Conservation (phyloP, 768 basidiomycete species). For the Termitomyces heimii region DNA sequence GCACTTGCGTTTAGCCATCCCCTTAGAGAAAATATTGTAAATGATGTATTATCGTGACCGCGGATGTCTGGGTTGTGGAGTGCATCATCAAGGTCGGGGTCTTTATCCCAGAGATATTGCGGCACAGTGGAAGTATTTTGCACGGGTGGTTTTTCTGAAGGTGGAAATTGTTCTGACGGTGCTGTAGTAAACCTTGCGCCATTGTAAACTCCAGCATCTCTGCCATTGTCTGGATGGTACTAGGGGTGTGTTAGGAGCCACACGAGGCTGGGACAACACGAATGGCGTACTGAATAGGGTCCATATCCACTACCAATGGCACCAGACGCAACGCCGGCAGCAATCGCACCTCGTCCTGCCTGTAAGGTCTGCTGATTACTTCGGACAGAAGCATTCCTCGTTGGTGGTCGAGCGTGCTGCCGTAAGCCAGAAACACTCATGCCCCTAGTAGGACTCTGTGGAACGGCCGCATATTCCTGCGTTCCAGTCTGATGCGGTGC, state of each 20-base stretch:
- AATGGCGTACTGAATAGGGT: constrained; percentile 69
- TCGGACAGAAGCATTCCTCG: constrained; percentile 15
- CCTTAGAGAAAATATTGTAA: constrained; percentile 72
- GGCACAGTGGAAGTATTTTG: constrained; percentile 59
- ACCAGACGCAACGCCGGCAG: constrained; percentile 77
- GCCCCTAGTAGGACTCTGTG: constrained; percentile 48
- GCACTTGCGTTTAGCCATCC: constrained; percentile 81
- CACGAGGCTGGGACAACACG: neutral
- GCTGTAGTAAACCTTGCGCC: constrained; percentile 51
- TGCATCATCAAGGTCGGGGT: constrained; percentile 85
- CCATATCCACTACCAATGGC: constrained; percentile 78
- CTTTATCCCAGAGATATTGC: constrained; percentile 74
- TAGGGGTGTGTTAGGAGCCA: constrained; percentile 20
- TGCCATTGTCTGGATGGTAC: constrained; percentile 51
- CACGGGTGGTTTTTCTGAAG: constrained; percentile 25
- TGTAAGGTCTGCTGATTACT: constrained; percentile 25
- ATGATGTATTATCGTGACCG: constrained; percentile 49
- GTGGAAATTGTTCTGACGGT: constrained; percentile 33
- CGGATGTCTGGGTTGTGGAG: constrained; percentile 85
- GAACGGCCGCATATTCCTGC: constrained; percentile 62
- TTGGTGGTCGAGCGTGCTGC: constrained; percentile 17
- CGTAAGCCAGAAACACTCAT: constrained; percentile 15
- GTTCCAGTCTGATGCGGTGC: constrained; percentile 34
- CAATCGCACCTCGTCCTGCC: constrained; percentile 49
- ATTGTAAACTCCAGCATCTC: constrained; percentile 39